Evolutionary conservation across 2,329 filamentous ascomycete species (phyloP).

Genomic region (Hypoxylon sp.): DNA sequence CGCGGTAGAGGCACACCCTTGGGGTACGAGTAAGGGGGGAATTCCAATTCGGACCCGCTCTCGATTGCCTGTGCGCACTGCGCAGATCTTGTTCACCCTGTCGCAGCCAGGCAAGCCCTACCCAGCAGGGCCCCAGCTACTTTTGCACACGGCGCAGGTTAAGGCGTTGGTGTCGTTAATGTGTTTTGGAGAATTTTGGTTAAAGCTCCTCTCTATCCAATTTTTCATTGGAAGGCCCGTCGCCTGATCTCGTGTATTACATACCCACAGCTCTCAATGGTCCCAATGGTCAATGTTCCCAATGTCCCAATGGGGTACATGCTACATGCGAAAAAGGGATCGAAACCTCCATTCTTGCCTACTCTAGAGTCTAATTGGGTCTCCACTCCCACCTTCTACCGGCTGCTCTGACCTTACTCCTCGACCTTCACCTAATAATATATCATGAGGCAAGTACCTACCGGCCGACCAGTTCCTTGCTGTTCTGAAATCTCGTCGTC

Average conservation of each 20-base stretch:
- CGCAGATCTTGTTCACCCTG: constrained; percentile 50
- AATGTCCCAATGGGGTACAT: constrained; percentile 27
- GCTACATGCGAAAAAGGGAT: constrained; percentile 42
- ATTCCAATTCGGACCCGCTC: constrained; percentile 40
- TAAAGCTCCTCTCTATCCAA: constrained; percentile 36
- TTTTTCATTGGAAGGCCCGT: constrained; percentile 37
- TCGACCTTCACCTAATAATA: constrained; percentile 44
- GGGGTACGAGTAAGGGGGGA: constrained; percentile 34
- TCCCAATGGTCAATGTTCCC: neutral
- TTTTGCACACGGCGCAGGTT: constrained; percentile 45
- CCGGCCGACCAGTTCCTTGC: constrained; percentile 28
- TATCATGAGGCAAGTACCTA: constrained; percentile 42
- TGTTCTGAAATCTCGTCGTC: constrained; percentile 27
- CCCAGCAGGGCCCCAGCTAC: constrained; percentile 46
- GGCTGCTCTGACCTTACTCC: constrained; percentile 41
- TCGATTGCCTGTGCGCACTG: constrained; percentile 47
- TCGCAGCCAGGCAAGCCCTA: constrained; percentile 45
- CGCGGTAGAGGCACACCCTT: constrained; percentile 38
- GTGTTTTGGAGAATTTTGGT: constrained; percentile 36
- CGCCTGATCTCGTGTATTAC: constrained; percentile 43
- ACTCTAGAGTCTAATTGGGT: constrained; percentile 45
- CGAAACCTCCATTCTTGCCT: constrained; percentile 39
- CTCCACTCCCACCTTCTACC: constrained; percentile 45
- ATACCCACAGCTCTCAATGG: constrained; percentile 40
- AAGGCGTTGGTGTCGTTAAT: constrained; percentile 45